Conservation (phyloP, 2,329 filamentous ascomycete species). For the Apiospora pterosperma region DNA sequence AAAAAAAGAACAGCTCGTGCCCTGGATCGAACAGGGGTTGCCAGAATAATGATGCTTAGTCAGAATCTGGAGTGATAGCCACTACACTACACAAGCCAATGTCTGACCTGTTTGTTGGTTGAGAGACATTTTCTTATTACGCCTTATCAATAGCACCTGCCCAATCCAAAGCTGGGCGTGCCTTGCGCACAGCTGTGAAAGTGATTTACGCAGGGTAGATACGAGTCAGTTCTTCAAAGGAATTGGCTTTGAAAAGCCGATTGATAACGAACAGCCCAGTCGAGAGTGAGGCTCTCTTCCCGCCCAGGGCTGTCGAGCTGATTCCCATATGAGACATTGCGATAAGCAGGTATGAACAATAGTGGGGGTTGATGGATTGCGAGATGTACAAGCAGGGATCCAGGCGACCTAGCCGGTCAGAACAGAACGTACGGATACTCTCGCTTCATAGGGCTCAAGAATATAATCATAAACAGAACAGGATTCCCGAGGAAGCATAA, state of each 20-base stretch:
- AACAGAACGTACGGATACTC: too few species aligned
- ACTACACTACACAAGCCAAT: not conserved
- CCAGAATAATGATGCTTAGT: not conserved
- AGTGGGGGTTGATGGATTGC: too few species aligned
- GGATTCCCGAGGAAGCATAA: not conserved
- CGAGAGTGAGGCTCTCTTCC: constrained; percentile 59
- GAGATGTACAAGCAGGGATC: not conserved
- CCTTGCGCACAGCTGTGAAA: too few species aligned
- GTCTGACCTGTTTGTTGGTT: too few species aligned
- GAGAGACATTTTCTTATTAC: too few species aligned
- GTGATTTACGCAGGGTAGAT: constrained; percentile 7
- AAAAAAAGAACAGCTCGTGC: not conserved
- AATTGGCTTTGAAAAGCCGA: constrained; percentile 5
- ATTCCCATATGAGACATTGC: constrained; percentile 19
- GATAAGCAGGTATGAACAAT: not conserved
- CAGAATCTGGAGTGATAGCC: constrained; percentile 1
- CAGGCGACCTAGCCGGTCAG: not conserved
- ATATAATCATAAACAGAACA: not conserved
- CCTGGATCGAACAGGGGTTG: not conserved
- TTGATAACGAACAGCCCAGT: constrained; percentile 44
- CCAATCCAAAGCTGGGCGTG: too few species aligned
- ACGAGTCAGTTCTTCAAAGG: not conserved
- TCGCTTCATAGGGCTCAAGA: not conserved
- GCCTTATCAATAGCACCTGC: too few species aligned
- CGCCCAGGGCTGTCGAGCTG: constrained; percentile 65